These are phyloP conservation scores for Penicillium sp. DNA, from an alignment of 2,329 filamentous ascomycete genomes.

Conservation along the genomic window DNA sequence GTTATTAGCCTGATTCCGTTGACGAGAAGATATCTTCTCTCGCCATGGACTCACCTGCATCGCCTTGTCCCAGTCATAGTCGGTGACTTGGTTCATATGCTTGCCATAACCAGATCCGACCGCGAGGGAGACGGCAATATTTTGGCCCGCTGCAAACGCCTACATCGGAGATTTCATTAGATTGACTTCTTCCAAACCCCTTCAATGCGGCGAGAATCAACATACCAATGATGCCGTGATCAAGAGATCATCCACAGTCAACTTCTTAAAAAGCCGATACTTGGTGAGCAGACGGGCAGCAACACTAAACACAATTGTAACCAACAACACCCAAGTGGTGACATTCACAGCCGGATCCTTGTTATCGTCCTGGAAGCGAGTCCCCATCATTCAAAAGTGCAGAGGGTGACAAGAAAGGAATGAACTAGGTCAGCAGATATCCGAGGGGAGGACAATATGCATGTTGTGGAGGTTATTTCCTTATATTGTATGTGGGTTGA, in stretches of 20 bases:
- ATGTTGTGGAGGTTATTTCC: too few relatives aligned
- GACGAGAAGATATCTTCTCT: not conserved
- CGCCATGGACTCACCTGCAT: slow-evolving; percentile 16
- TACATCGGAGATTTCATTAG: too few relatives aligned
- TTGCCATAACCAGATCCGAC: slow-evolving; percentile 21
- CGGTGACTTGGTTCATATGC: slow-evolving; percentile 11
- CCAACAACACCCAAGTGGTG: slow-evolving; percentile 1
- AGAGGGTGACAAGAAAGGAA: too few relatives aligned
- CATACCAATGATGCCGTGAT: slow-evolving; percentile 3
- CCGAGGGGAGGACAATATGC: too few relatives aligned
- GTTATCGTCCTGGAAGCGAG: too few relatives aligned
- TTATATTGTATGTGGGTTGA: too few relatives aligned
- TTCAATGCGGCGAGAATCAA: too few relatives aligned
- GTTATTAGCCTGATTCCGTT: not conserved
- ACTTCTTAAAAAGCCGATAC: not conserved
- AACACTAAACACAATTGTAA: not conserved
- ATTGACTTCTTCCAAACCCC: too few relatives aligned
- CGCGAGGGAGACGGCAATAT: slow-evolving; percentile 21
- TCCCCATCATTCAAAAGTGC: too few relatives aligned
- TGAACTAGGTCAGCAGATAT: too few relatives aligned
- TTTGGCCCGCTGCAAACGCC: slow-evolving; percentile 13
- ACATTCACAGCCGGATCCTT: slow-evolving; percentile 3
- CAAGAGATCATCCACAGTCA: not conserved
- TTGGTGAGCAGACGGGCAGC: slow-evolving; percentile 1
- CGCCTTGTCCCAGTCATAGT: slow-evolving; percentile 6